These are phyloP conservation scores for Suillus ampliporus DNA, from an alignment of 768 basidiomycete species.

Conservation along the genomic window DNA sequence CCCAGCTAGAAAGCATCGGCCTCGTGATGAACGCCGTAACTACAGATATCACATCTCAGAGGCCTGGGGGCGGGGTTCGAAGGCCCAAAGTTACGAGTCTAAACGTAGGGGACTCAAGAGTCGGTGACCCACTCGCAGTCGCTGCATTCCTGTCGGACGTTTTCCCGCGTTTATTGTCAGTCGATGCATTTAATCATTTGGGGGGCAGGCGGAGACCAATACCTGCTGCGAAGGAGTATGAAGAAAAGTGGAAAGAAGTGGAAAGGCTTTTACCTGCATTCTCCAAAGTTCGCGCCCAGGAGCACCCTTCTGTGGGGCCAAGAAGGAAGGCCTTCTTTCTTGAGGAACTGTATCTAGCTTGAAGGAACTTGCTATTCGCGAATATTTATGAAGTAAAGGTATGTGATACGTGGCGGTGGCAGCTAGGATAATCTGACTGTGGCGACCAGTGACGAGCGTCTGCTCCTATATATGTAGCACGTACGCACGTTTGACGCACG, in stretches of 20 bases:
- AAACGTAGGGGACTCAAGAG: slow-evolving; percentile 10
- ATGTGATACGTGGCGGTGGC: neutral
- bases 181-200: slow-evolving; percentile 4
- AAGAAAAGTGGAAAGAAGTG: slow-evolving; percentile 9
- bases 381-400: neutral
- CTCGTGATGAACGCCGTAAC: slow-evolving; percentile 11
- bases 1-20: slow-evolving; percentile 4
- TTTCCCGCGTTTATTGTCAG: slow-evolving; percentile 2
- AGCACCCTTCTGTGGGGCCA: slow-evolving; percentile 2
- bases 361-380: neutral
- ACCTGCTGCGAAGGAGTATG: slow-evolving; percentile 7
- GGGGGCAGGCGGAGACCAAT: slow-evolving; percentile 5
- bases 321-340: slow-evolving; percentile 7
- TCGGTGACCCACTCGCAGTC: slow-evolving; percentile 4
- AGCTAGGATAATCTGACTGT: neutral
- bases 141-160: slow-evolving; percentile 9
- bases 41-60: slow-evolving; percentile 10
- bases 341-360: slow-evolving; percentile 2
- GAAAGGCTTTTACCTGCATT: slow-evolving; percentile 6
- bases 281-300: slow-evolving; percentile 9
- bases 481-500: neutral
- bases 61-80: slow-evolving; percentile 5
- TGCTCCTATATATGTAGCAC: neutral
- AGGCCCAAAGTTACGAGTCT: slow-evolving; percentile 5
- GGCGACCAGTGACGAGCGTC: neutral